A percentile compares a stretch with the other conserved stretches of the same genome.
These are phyloP conservation scores for Penicillium paneum DNA, from an alignment of 2,329 filamentous ascomycete genomes.

Conservation along the genomic window DNA sequence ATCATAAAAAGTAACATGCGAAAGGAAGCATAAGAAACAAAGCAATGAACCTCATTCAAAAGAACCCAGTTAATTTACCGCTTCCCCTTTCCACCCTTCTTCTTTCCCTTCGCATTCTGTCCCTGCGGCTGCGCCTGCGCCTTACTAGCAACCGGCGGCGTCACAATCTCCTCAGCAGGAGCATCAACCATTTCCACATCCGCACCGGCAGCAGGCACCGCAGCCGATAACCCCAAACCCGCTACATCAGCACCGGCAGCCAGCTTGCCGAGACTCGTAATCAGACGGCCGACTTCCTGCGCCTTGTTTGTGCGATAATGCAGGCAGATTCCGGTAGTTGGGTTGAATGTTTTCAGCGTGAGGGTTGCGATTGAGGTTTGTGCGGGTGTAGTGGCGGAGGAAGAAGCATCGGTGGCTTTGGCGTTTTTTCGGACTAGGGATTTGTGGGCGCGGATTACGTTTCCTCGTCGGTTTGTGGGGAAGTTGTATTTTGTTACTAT, in stretches of 20 bases:
- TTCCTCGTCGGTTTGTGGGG: conserved; percentile 28
- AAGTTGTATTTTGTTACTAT: conserved; percentile 93
- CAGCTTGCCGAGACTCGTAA: conserved; percentile 71
- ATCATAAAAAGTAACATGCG: neutral
- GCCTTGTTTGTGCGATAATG: conserved; percentile 86
- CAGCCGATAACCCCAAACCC: conserved; percentile 39
- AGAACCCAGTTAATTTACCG: conserved; percentile 48
- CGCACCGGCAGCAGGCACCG: conserved; percentile 32
- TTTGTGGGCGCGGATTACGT: conserved; percentile 30
- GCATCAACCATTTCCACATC: conserved; percentile 36
- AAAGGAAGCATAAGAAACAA: neutral
- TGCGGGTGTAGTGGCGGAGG: conserved; percentile 54
- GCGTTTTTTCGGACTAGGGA: conserved; percentile 30
- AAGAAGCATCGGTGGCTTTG: conserved; percentile 8
- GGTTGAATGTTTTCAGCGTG: conserved; percentile 85
- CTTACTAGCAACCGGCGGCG: conserved; percentile 15
- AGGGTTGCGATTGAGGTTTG: conserved; percentile 66
- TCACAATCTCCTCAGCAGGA: conserved; percentile 39
- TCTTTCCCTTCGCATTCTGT: conserved; percentile 39
- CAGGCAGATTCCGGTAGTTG: conserved; percentile 72
- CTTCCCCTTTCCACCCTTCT: conserved; percentile 72
- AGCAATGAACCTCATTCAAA: neutral
- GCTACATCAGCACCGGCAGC: conserved; percentile 67
- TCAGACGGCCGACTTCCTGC: conserved; percentile 73
- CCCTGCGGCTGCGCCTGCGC: conserved; percentile 17